These are phyloP conservation scores for Holtermannia corniformis DNA, from an alignment of 768 basidiomycete species.

Conservation along the genomic window DNA sequence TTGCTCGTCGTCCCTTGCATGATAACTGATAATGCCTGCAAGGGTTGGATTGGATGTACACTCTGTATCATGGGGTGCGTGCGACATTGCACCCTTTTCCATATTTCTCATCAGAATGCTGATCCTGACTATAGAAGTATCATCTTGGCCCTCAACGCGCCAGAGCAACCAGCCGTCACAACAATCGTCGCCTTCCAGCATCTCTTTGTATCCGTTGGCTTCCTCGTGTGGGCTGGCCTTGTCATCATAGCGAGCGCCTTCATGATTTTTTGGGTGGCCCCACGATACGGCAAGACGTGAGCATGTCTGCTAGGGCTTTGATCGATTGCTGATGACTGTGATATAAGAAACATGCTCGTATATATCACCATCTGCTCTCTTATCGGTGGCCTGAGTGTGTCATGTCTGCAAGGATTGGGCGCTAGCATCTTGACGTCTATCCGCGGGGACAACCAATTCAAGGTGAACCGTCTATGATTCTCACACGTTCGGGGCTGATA, in stretches of 20 bases:
- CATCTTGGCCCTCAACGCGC: conserved; percentile 78
- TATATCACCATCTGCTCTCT: conserved; percentile 86
- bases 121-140: conserved; percentile 55
- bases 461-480: conserved; percentile 32
- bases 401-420: conserved; percentile 85
- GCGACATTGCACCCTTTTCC: not conserved
- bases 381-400: conserved; percentile 64
- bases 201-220: conserved; percentile 73
- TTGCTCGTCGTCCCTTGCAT: not conserved
- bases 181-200: conserved; percentile 53
- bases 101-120: conserved; percentile 45
- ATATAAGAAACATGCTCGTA: conserved; percentile 57
- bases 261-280: conserved; percentile 25
- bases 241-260: conserved; percentile 22
- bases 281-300: conserved; percentile 65
- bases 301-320: not conserved
- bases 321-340: not conserved
- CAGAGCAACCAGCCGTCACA: conserved; percentile 36
- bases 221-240: conserved; percentile 57
- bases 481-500: not conserved
- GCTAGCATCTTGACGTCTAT: conserved; percentile 69
- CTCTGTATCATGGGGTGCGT: conserved; percentile 67
- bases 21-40: not conserved
- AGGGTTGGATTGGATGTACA: conserved; percentile 85
- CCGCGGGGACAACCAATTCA: conserved; percentile 58